Evolutionary conservation across 768 basidiomycete species (phyloP).

Genomic region (Phylloporus arenicola): DNA sequence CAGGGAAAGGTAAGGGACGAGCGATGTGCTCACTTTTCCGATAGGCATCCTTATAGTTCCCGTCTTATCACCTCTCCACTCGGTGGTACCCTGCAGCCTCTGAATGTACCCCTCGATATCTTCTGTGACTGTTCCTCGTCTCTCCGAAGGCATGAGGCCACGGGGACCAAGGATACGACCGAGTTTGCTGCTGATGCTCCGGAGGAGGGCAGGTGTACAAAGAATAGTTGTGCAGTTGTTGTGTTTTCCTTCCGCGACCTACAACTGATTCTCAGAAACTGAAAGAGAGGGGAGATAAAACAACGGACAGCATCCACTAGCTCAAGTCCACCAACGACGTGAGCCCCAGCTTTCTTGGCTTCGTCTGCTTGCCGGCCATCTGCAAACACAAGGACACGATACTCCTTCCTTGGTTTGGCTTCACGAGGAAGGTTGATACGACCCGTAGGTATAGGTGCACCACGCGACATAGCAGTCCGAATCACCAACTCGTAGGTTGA

Average conservation of each 20-base stretch:
- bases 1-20: not conserved
- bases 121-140: slow-evolving; percentile 90
- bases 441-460: slow-evolving; percentile 82
- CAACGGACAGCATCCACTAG: slow-evolving; percentile 77
- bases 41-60: slow-evolving; percentile 83
- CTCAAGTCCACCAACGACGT: slow-evolving; percentile 65
- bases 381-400: slow-evolving; percentile 89
- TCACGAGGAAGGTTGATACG: slow-evolving; percentile 82
- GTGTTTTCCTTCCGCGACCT: slow-evolving; percentile 73
- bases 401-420: slow-evolving; percentile 62
- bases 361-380: slow-evolving; percentile 78
- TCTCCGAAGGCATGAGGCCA: slow-evolving; percentile 92
- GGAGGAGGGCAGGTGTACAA: slow-evolving; percentile 73
- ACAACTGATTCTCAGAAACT: not conserved
- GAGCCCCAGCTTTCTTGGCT: slow-evolving; percentile 56
- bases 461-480: slow-evolving; percentile 73
- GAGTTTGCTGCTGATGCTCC: slow-evolving; percentile 72
- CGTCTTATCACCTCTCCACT: slow-evolving; percentile 89
- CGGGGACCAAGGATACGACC: slow-evolving; percentile 81
- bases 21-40: slow-evolving; percentile 51
- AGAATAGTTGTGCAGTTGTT: slow-evolving; percentile 75
- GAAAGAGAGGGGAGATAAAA: not conserved
- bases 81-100: slow-evolving; percentile 72
- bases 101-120: slow-evolving; percentile 80
- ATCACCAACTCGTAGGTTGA: slow-evolving; percentile 78